Evolutionary conservation across 2,329 filamentous ascomycete genomes (phyloP).

Genomic region (Arachnomyces sp.): DNA sequence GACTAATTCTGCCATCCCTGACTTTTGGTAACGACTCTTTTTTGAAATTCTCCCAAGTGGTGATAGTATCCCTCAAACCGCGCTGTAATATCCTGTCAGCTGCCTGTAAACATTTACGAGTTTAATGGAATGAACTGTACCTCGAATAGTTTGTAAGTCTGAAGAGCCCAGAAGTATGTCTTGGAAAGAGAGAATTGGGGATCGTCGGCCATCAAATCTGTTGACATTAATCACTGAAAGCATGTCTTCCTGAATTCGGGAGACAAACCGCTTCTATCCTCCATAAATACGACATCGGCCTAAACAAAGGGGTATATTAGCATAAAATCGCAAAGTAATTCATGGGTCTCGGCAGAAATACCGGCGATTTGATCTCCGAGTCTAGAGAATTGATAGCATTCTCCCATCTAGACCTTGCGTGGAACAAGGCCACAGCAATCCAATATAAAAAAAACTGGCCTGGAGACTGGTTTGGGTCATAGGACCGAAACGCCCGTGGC

Average conservation of each 20-base stretch:
- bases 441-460: constrained; percentile 5
- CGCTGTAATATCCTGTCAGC: not conserved
- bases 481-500: constrained; percentile 1
- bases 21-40: constrained; percentile 6
- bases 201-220: constrained; percentile 7
- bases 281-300: constrained; percentile 6
- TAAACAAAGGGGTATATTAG: constrained; percentile 1
- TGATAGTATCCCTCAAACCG: constrained; percentile 4
- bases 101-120: not conserved
- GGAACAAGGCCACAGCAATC: constrained; percentile 6
- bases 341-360: not conserved
- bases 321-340: not conserved
- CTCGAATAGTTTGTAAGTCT: constrained; percentile 9
- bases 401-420: constrained; percentile 6
- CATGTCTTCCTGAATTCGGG: not conserved
- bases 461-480: constrained; percentile 4
- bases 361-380: constrained; percentile 6
- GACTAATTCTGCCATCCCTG: constrained; percentile 5
- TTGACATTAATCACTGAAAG: not conserved
- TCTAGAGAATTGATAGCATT: constrained; percentile 7
- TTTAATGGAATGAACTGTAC: not conserved
- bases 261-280: constrained; percentile 5
- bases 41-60: constrained; percentile 7
- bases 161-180: constrained; percentile 10
- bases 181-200: constrained; percentile 8